These are phyloP conservation scores for Neurospora intermedia DNA, from an alignment of 495 filamentous ascomycete species.

Conservation along the genomic window DNA sequence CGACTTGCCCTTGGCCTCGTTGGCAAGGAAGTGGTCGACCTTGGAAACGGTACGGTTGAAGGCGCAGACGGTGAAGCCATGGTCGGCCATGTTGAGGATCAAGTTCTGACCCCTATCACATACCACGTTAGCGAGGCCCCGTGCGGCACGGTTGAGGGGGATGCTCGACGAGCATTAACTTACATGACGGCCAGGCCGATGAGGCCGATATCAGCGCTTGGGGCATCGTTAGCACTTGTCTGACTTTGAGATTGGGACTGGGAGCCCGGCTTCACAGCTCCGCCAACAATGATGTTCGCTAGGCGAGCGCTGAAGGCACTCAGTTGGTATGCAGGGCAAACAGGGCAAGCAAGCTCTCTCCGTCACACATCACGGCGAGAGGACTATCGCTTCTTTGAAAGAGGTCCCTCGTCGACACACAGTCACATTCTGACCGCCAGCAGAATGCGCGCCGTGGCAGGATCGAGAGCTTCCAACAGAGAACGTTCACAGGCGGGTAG, in stretches of 20 bases:
- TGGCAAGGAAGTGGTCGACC: conserved; percentile 88
- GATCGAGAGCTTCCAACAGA: neutral
- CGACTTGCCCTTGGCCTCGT: conserved; percentile 91
- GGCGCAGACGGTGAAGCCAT: conserved; percentile 90
- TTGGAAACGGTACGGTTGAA: conserved; percentile 97
- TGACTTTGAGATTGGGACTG: conserved; percentile 14
- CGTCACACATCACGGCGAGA: neutral
- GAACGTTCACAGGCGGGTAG: conserved; percentile 7
- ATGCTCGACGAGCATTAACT: conserved; percentile 17
- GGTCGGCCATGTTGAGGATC: conserved; percentile 96
- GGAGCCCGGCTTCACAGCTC: conserved; percentile 32
- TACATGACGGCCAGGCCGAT: conserved; percentile 99
- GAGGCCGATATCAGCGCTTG: conserved; percentile 86
- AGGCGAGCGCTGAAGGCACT: conserved; percentile 64
- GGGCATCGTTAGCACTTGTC: conserved; percentile 37
- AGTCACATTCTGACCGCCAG: neutral
- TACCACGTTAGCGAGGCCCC: conserved; percentile 3
- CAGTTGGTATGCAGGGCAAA: conserved; percentile 36
- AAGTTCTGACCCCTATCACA: conserved; percentile 65
- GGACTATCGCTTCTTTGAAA: neutral
- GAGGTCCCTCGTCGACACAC: neutral
- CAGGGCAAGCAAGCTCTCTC: conserved; percentile 8
- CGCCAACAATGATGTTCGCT: conserved; percentile 71
- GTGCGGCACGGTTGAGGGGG: conserved; percentile 1
- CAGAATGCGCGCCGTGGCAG: neutral